Base-by-base conservation (phyloP, 139 green algal genomes). In the Nannochloris sp. region DNA sequence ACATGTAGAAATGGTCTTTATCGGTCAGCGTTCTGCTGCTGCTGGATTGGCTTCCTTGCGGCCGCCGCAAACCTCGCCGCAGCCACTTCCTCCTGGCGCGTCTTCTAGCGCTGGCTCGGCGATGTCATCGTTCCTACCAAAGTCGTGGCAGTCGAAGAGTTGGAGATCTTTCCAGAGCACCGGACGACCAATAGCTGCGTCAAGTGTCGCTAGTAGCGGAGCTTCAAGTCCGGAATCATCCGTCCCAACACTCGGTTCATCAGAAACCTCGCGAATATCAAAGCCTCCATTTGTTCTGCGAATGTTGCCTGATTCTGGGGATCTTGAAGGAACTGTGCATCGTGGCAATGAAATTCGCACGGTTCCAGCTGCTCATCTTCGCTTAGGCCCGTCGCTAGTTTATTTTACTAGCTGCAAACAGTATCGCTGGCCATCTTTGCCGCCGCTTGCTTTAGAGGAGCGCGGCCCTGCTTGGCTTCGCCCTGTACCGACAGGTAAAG, bases 361-460 rank as follows among this genome's bases (percentile, higher is more conserved):
- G 19, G 19, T 51, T 19, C 19, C 42, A 51, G 19, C n/a, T n/a
- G n/a, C 42, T 51, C 42, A 19, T 19, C 42, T 51, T 19, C 42
- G 19, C 19, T 19, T 51, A 19, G 42, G 42, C 19, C 42, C 61
- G 7, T 87, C 76, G 5, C 54, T 70, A 14, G 73, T 92, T 27
- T 89, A 89, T 65, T 45, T 45, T 33, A 54, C 70, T 15, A 77
- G 60, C 37, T 85, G 74, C 44, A 72, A 89, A 7, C 72, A 82
- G 58, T 94, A 93, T 70, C 81, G 71, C 31, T 72, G 82, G 56
- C 82, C 85, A 3, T 75, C 90, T 72, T 71, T 92, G 46, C 79
- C 87, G 65, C 82, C 85, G 9, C 69, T 80, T 71, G 80, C 79
- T 37, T 42, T 29, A 33, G 68, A 67, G 57, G 68, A 78, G 45